These are phyloP conservation scores for Plasmodium cynomolgi DNA, from an alignment of 169 alveolate species.

Conservation along the genomic window DNA sequence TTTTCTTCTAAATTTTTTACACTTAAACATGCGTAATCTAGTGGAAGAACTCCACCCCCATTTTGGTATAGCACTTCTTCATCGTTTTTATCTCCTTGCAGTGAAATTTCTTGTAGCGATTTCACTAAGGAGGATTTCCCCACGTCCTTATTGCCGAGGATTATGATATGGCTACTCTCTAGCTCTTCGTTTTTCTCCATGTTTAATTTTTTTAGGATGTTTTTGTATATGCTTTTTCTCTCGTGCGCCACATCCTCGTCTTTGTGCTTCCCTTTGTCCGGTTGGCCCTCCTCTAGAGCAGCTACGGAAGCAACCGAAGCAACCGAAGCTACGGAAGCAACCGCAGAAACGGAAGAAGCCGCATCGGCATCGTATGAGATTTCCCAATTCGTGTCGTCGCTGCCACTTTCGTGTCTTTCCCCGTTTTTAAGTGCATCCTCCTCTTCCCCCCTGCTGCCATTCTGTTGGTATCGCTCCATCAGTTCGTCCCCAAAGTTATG, in stretches of 20 bases:
- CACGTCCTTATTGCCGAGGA: conserved; percentile 64
- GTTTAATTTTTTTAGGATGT: conserved; percentile 57
- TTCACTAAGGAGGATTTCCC: conserved; percentile 47
- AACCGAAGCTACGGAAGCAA: not conserved
- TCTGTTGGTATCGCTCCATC: not conserved
- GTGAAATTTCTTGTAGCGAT: conserved; percentile 22
- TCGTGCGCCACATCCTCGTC: not conserved
- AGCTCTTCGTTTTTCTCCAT: conserved; percentile 28
- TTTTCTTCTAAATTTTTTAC: conserved; percentile 49
- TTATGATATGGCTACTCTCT: conserved; percentile 61
- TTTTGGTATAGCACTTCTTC: conserved; percentile 16
- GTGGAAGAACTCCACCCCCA: conserved; percentile 46
- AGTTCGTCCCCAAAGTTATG: not conserved
- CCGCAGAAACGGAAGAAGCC: not conserved
- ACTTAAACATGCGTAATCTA: conserved; percentile 61
- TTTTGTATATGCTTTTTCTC: conserved; percentile 17
- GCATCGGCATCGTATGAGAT: not conserved
- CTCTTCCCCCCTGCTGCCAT: not conserved
- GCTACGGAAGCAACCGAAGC: not conserved
- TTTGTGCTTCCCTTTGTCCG: not conserved
- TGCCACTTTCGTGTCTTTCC: not conserved
- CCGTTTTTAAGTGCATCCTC: not conserved
- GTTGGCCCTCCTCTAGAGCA: not conserved
- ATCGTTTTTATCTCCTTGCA: conserved; percentile 11
- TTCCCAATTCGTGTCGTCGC: not conserved